Evolutionary conservation across 1,284 basidiomycete species (phyloP).

Genomic region (Sutorius eximius): DNA sequence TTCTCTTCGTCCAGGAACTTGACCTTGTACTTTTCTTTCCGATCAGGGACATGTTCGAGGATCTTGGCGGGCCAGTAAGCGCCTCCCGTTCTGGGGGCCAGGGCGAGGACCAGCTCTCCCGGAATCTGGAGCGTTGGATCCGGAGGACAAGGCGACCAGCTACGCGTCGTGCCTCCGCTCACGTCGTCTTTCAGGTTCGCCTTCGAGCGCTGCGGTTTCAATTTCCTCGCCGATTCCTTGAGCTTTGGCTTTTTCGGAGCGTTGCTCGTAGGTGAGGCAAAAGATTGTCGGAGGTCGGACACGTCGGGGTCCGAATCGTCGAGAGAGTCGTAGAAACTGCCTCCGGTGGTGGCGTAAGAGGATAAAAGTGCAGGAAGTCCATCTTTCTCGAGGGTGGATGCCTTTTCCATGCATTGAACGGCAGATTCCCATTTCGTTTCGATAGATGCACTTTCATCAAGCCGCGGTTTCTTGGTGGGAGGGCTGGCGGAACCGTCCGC

Average conservation of each 20-base stretch:
- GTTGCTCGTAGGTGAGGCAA: neutral
- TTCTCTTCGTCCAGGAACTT: slow-evolving; percentile 54
- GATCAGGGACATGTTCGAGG: slow-evolving; percentile 44
- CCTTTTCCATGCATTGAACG: slow-evolving; percentile 36
- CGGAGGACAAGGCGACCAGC: slow-evolving; percentile 42
- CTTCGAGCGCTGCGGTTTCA: slow-evolving; percentile 20
- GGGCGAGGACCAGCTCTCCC: slow-evolving; percentile 62
- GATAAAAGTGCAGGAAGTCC: slow-evolving; percentile 43
- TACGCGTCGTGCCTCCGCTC: neutral
- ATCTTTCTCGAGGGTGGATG: slow-evolving; percentile 40
- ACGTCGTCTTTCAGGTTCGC: slow-evolving; percentile 11
- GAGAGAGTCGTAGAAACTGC: slow-evolving; percentile 24
- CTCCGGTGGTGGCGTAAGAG: slow-evolving; percentile 29
- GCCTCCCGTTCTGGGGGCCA: slow-evolving; percentile 38
- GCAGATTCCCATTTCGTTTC: slow-evolving; percentile 42
- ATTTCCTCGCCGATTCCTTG: slow-evolving; percentile 14
- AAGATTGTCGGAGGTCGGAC: slow-evolving; percentile 11
- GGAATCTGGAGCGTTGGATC: slow-evolving; percentile 57
- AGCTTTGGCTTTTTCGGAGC: slow-evolving; percentile 8
- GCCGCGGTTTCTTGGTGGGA: slow-evolving; percentile 44
- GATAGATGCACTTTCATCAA: slow-evolving; percentile 23
- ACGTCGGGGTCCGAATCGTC: slow-evolving; percentile 29
- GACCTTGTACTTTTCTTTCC: slow-evolving; percentile 47
- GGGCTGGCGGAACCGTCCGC: slow-evolving; percentile 28
- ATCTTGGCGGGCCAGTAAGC: slow-evolving; percentile 68